These are phyloP conservation scores for Rosellinia necatrix DNA, from an alignment of 2,329 filamentous ascomycete genomes.

Conservation along the genomic window DNA sequence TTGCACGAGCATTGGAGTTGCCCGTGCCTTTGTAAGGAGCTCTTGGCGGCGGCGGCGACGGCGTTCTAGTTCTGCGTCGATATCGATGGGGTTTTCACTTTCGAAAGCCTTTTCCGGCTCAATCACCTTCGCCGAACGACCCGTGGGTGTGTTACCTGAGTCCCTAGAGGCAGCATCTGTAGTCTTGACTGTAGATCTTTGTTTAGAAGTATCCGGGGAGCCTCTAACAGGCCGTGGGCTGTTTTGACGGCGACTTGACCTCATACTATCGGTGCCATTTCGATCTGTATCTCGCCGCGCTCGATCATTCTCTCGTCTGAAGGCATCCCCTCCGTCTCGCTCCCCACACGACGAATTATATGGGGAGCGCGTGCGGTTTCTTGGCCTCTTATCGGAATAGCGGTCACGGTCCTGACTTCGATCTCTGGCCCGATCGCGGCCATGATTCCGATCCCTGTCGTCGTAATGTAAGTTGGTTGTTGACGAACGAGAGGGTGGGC, in stretches of 20 bases:
- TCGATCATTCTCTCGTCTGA: constrained; percentile 33
- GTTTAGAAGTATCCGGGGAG: constrained; percentile 64
- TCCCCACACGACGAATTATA: constrained; percentile 35
- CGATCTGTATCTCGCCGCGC: constrained; percentile 34
- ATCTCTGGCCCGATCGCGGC: constrained; percentile 38
- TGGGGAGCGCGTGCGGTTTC: constrained; percentile 48
- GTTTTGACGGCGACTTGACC: constrained; percentile 54
- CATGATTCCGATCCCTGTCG: constrained; percentile 53
- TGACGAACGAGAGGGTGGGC: constrained; percentile 49
- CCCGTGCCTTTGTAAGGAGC: constrained; percentile 80
- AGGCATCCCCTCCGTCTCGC: constrained; percentile 34
- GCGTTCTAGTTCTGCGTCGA: constrained; percentile 82
- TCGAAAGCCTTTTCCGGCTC: constrained; percentile 52
- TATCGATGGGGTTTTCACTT: constrained; percentile 69
- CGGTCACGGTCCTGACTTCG: constrained; percentile 57
- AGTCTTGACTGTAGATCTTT: constrained; percentile 62
- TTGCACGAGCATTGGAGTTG: constrained; percentile 75
- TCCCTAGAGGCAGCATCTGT: constrained; percentile 63
- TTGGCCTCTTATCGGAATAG: constrained; percentile 57
- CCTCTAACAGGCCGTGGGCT: constrained; percentile 55
- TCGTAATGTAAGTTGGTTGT: constrained; percentile 49
- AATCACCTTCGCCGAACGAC: constrained; percentile 36
- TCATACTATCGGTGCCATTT: constrained; percentile 42
- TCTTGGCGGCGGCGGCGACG: constrained; percentile 84
- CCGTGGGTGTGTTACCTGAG: constrained; percentile 49